phyloP scores from a whole-genome alignment of 2,329 filamentous ascomycete species.

The Arthrobotrys musiformis region DNA sequence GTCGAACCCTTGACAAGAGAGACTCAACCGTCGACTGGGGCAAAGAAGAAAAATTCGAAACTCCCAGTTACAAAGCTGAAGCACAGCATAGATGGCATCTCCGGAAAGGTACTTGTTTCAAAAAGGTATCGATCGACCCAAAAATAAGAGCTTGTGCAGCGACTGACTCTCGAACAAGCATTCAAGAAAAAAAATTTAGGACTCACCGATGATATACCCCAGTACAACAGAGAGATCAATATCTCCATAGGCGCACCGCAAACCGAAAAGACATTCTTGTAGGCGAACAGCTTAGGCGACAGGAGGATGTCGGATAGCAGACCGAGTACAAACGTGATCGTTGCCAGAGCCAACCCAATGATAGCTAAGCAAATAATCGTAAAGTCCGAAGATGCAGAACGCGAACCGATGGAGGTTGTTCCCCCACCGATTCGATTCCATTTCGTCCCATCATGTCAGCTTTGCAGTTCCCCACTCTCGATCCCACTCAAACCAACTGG shows the following conservation, averaged over 20 bases:
- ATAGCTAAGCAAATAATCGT: conserved; percentile 65
- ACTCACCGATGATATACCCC: conserved; percentile 70
- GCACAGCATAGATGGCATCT: conserved; percentile 32
- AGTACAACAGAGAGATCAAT: conserved; percentile 77
- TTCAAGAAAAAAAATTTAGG: conserved; percentile 24
- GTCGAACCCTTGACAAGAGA: not conserved
- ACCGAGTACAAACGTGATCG: conserved; percentile 71
- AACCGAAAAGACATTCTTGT: conserved; percentile 75
- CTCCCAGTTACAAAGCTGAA: conserved; percentile 11
- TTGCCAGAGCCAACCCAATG: conserved; percentile 73
- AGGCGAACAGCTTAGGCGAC: conserved; percentile 69
- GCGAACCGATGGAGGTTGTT: conserved; percentile 1
- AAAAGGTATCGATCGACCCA: conserved; percentile 28
- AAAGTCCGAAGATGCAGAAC: not conserved
- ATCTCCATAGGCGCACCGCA: conserved; percentile 76
- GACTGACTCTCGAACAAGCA: conserved; percentile 17
- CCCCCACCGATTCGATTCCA: conserved; percentile 18
- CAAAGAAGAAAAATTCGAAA: conserved; percentile 3
- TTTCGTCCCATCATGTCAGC: conserved; percentile 52
- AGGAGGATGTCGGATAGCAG: conserved; percentile 74
- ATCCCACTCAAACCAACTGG: conserved; percentile 14
- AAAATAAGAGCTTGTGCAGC: conserved; percentile 10
- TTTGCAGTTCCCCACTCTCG: conserved; percentile 35
- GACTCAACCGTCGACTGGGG: not conserved
- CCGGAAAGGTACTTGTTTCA: conserved; percentile 12